phyloP scores from a whole-genome alignment of 78 protist genomes.

The Tieghemostelium lacteum region DNA sequence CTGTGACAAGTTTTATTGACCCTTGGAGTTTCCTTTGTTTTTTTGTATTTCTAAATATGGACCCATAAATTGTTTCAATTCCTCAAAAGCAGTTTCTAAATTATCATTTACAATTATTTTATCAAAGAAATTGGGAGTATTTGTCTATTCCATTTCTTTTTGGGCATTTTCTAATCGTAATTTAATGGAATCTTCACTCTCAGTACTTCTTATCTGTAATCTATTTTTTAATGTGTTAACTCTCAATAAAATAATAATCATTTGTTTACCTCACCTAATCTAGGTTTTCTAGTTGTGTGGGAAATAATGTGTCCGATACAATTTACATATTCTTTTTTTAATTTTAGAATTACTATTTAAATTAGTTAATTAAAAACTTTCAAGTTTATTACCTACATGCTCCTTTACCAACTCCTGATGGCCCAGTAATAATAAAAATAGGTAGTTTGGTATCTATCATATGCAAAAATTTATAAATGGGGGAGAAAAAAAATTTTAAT shows the following conservation, averaged over 20 bases:
- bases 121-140: slow-evolving; percentile 77
- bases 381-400: slow-evolving; percentile 54
- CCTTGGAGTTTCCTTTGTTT: too few species aligned
- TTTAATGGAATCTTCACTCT: slow-evolving; percentile 88
- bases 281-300: slow-evolving; percentile 81
- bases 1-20: too few species aligned
- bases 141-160: slow-evolving; percentile 83
- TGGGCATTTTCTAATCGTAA: slow-evolving; percentile 84
- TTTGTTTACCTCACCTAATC: slow-evolving; percentile 68
- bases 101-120: too few species aligned
- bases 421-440: slow-evolving; percentile 81
- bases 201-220: slow-evolving; percentile 86
- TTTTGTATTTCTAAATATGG: slow-evolving; percentile 44
- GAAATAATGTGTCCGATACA: slow-evolving; percentile 75
- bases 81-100: slow-evolving; percentile 80
- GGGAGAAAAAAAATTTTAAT: too few species aligned
- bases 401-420: slow-evolving; percentile 86
- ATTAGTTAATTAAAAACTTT: not conserved
- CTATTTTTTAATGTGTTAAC: slow-evolving; percentile 38
- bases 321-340: slow-evolving; percentile 64
- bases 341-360: slow-evolving; percentile 48
- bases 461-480: too few species aligned
- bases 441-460: too few species aligned
- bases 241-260: slow-evolving; percentile 57
- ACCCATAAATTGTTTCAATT: slow-evolving; percentile 35